These are phyloP conservation scores for Diaporthe vaccinii DNA, from an alignment of 2,329 filamentous ascomycete genomes.

Conservation along the genomic window DNA sequence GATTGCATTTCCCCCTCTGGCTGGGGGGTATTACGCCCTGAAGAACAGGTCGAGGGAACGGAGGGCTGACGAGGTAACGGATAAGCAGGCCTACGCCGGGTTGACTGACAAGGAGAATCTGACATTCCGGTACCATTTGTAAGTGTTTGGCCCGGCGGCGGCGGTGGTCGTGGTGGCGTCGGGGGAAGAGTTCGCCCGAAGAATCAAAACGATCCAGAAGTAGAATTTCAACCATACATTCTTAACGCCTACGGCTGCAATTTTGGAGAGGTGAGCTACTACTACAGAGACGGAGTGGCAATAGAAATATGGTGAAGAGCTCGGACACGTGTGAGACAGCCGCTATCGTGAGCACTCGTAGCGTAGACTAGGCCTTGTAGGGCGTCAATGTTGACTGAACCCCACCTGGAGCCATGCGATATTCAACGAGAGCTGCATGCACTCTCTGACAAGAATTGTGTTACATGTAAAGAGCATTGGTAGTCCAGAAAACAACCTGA, in stretches of 20 bases:
- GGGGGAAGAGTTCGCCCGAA: too few species aligned
- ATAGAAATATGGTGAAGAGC: background rate
- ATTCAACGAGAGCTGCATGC: background rate
- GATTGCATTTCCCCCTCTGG: conserved; percentile 14
- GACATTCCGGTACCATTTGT: conserved; percentile 19
- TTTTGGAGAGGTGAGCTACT: too few species aligned
- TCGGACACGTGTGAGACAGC: background rate
- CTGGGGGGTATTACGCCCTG: conserved; percentile 5
- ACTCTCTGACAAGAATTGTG: background rate
- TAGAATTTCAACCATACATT: background rate
- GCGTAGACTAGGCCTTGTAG: background rate
- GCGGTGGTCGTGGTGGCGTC: too few species aligned
- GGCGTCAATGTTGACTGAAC: too few species aligned
- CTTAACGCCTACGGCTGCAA: background rate
- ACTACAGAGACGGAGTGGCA: background rate
- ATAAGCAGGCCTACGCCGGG: conserved; percentile 18
- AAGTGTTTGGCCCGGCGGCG: background rate
- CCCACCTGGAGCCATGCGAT: background rate
- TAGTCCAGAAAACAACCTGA: background rate
- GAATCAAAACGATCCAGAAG: background rate
- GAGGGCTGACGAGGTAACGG: conserved; percentile 1
- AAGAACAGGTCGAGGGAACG: conserved; percentile 9
- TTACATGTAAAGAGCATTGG: background rate
- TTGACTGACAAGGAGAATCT: conserved; percentile 22
- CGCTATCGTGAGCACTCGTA: background rate